Base-by-base conservation (phyloP, 2,329 filamentous ascomycete genomes). In the Colletotrichum sp. region DNA sequence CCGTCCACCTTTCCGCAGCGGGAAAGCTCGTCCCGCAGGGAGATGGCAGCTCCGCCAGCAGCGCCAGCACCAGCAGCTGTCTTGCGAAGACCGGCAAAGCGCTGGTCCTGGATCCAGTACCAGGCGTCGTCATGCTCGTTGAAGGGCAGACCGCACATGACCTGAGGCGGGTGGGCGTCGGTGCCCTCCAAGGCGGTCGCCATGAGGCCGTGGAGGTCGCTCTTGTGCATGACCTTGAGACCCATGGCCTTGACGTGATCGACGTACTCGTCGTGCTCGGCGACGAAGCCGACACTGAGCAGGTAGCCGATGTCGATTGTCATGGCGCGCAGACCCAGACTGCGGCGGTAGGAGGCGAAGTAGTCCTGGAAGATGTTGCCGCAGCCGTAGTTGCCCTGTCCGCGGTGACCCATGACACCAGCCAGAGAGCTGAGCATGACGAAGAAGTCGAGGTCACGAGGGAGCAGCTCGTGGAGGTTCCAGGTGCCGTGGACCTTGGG, bases 281-380 rank as follows among this genome's bases (percentile, higher is more conserved):
- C 87, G 3, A 90, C 81, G 79, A 90, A 90, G 4, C 89, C 89
- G 1, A 88, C 85, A 73, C 87, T 88, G 0, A 84, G 84, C 7
- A 93, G 86, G 2, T 86, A 86, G 1, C 89, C 90, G 22, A 93
- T 82, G 78, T 92, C 87, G 3, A 93, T 83, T 0, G 86, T 86
- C 0, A 87, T 84, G 32, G 87, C 88, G 4, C 86, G 82, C 4
- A 88, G 81, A 2, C 87, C 87, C 2, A 80, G 80, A 6, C 74
- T 59, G 1, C 83, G 82, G 5, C 88, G 84, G 77, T 87, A 83
- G n/a, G 84, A 82, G 12, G 85, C 85, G 28, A 89, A 82, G 6
- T 83, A 82, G 71, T 88, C 82, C 78, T 87, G 83, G 78, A 83
- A 90, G 16, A 78, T 76, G 75, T 88, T 88, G 2, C 85, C 87